Percentiles rank a stretch among this genome's conserved stretches.
Evolutionary conservation across 441 rosid species (phyloP).

Genomic region (Jatropha podagrica): DNA sequence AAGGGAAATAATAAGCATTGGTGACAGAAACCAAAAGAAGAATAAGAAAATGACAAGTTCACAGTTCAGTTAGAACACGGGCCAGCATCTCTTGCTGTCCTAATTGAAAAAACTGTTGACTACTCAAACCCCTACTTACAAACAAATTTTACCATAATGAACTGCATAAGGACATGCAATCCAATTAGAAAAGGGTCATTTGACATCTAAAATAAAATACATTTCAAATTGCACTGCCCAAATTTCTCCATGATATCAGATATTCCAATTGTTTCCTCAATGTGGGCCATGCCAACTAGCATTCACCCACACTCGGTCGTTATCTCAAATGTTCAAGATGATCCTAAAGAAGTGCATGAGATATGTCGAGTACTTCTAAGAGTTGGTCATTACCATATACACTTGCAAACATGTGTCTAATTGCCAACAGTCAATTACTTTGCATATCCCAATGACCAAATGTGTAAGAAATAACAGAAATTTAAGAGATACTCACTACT

Average conservation of each 20-base stretch:
- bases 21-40: neutral
- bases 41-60: neutral
- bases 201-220: neutral
- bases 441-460: neutral
- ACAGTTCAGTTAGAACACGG: neutral
- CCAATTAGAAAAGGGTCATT: neutral
- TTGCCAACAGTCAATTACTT: neutral
- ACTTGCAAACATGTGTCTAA: neutral
- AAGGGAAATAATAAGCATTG: neutral
- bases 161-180: neutral
- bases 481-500: conserved; percentile 64
- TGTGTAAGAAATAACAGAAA: neutral
- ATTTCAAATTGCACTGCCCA: neutral
- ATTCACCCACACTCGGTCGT: neutral
- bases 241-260: neutral
- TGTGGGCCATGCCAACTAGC: neutral
- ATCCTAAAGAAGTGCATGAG: neutral
- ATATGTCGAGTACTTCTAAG: neutral
- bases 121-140: neutral
- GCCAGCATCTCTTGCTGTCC: neutral
- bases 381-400: neutral
- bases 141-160: neutral
- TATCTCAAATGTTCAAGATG: neutral
- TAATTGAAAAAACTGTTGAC: neutral
- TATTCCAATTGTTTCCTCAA: neutral